These are phyloP conservation scores for Trichoderma harzianum DNA, from an alignment of 2,329 filamentous ascomycete species.

Conservation along the genomic window DNA sequence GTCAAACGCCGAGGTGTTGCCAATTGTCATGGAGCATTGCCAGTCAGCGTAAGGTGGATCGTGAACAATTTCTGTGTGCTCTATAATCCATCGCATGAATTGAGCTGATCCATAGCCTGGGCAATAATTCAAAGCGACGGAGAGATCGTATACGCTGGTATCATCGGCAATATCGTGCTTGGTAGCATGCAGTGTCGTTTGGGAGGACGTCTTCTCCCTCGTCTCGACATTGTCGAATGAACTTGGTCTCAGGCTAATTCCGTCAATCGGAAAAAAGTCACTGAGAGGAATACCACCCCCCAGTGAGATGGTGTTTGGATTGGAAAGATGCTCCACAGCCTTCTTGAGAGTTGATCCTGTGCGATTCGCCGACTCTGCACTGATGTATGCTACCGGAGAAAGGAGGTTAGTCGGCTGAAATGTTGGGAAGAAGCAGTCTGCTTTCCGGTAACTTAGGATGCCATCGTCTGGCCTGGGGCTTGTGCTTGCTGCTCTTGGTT, in stretches of 20 bases:
- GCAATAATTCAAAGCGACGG: background rate
- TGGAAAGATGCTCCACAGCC: background rate
- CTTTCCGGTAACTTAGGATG: background rate
- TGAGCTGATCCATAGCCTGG: background rate
- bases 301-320: conserved; percentile 6
- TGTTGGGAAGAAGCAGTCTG: background rate
- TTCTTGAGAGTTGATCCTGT: conserved; percentile 4
- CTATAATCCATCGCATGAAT: conserved; percentile 8
- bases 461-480: conserved; percentile 4
- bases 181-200: conserved; percentile 1
- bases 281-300: conserved; percentile 7
- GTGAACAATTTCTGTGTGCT: conserved; percentile 11
- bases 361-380: conserved; percentile 1
- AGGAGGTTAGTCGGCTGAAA: background rate
- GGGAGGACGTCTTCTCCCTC: background rate
- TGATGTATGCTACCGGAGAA: background rate
- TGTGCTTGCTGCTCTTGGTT: conserved; percentile 1
- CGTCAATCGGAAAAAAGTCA: conserved; percentile 5
- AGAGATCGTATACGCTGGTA: conserved; percentile 7
- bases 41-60: conserved; percentile 11
- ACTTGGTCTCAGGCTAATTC: background rate
- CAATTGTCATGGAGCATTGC: conserved; percentile 9
- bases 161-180: conserved; percentile 11
- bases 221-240: background rate
- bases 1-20: conserved; percentile 9